These are phyloP conservation scores for Blastobotrys petasosporus DNA, from an alignment of 1,139 yeast genomes.

Conservation along the genomic window DNA sequence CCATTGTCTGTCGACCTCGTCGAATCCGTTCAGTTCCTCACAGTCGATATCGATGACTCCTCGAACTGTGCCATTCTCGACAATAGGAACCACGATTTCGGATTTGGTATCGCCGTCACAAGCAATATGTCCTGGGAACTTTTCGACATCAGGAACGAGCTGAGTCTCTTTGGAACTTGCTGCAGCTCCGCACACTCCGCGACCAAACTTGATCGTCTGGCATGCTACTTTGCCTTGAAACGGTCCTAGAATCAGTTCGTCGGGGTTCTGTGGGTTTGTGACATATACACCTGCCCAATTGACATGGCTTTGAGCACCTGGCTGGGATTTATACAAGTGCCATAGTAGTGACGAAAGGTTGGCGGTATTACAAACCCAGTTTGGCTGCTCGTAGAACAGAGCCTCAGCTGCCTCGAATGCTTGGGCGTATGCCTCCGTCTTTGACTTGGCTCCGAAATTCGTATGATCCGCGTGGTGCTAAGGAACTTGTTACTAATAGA, in stretches of 20 bases:
- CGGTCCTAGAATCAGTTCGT: conserved; percentile 68
- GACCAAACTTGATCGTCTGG: conserved; percentile 68
- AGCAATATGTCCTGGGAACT: conserved; percentile 90
- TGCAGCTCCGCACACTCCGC: conserved; percentile 90
- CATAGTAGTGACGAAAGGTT: conserved; percentile 82
- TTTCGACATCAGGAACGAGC: conserved; percentile 66
- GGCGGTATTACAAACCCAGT: conserved; percentile 87
- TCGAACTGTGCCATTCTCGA: conserved; percentile 39
- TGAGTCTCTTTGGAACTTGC: conserved; percentile 56
- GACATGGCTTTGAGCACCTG: conserved; percentile 38
- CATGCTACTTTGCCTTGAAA: conserved; percentile 98
- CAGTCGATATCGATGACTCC: conserved; percentile 92
- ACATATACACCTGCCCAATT: conserved; percentile 96
- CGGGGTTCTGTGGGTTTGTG: conserved; percentile 31
- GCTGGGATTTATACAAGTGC: conserved; percentile 71
- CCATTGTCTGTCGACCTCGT: conserved; percentile 49
- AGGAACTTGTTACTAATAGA: neutral
- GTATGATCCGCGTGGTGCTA: conserved; percentile 29
- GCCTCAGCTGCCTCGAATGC: conserved; percentile 61
- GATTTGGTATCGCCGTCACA: conserved; percentile 94
- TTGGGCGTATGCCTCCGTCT: conserved; percentile 52
- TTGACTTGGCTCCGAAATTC: conserved; percentile 17
- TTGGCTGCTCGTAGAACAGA: conserved; percentile 52
- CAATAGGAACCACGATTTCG: conserved; percentile 86
- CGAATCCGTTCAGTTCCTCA: conserved; percentile 56